Percentiles rank a stretch among this genome's conserved stretches.
Conservation (phyloP, 1,284 basidiomycete genomes). For the Cryptococcus sp. region DNA sequence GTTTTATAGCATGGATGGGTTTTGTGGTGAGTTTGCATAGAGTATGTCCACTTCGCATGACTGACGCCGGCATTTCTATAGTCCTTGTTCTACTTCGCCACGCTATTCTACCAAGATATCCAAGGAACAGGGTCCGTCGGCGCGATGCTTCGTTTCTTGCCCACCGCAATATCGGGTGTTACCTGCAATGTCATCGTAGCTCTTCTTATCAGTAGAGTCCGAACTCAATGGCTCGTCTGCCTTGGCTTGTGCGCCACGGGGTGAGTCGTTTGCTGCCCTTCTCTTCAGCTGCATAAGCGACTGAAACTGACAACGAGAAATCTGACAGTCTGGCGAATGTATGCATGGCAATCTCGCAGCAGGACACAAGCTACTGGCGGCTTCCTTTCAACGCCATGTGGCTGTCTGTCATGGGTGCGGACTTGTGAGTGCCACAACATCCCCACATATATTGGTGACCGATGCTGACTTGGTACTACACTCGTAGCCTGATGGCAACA, state of each 20-base stretch:
- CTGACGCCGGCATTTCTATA: conserved; percentile 4
- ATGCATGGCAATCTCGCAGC: conserved; percentile 70
- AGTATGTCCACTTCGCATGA: neutral
- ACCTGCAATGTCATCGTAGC: conserved; percentile 62
- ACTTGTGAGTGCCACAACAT: conserved; percentile 58
- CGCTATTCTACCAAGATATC: conserved; percentile 47
- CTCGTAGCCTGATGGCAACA: conserved; percentile 62
- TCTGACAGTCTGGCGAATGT: conserved; percentile 59
- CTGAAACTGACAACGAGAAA: neutral
- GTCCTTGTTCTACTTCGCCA: conserved; percentile 43
- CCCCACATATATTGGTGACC: neutral
- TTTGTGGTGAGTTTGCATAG: conserved; percentile 54
- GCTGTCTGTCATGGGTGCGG: conserved; percentile 71
- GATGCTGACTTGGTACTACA: too few relatives aligned
- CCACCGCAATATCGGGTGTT: conserved; percentile 71
- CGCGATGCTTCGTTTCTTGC: conserved; percentile 75
- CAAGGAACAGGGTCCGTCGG: conserved; percentile 54
- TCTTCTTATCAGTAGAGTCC: conserved; percentile 34
- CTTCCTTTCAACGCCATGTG: conserved; percentile 77
- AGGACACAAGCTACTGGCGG: conserved; percentile 69
- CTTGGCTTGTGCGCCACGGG: conserved; percentile 62
- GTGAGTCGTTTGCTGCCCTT: conserved; percentile 23
- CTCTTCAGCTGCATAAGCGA: neutral
- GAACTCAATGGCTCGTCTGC: conserved; percentile 57
- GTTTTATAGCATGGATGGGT: conserved; percentile 68